Percentiles rank a stretch among this genome's conserved stretches.
Conservation (phyloP, 345 rosid genomes). For the Eucalyptus erythrocorys region DNA sequence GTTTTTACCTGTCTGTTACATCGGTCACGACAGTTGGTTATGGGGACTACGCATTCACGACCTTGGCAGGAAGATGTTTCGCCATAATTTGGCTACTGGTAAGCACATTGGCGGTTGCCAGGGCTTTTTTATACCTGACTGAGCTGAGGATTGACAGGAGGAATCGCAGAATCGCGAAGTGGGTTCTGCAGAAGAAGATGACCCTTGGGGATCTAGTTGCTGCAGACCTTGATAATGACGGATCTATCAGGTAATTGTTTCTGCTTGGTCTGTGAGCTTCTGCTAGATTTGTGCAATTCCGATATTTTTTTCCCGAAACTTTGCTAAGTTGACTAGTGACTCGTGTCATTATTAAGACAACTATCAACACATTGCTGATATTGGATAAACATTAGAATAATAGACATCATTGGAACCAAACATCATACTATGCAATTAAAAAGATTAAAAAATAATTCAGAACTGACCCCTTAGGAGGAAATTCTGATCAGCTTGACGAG, state of each 20-base stretch:
- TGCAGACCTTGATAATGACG: slow-evolving; percentile 61
- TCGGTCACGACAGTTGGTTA: slow-evolving; percentile 67
- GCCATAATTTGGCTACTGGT: slow-evolving; percentile 49
- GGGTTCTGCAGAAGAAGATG: slow-evolving; percentile 58
- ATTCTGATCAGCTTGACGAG: not conserved
- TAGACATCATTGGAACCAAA: not conserved
- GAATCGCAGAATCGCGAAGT: slow-evolving; percentile 37
- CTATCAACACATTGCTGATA: not conserved
- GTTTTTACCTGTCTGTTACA: slow-evolving; percentile 50
- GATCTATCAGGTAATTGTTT: slow-evolving; percentile 49
- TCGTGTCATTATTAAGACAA: not conserved
- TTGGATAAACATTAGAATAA: not conserved
- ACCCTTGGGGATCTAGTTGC: slow-evolving; percentile 60
- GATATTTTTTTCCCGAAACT: not conserved
- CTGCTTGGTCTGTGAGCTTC: not conserved
- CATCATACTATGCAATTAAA: not conserved
- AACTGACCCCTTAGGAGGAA: not conserved
- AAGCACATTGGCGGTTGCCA: slow-evolving; percentile 54
- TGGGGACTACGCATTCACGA: slow-evolving; percentile 44
- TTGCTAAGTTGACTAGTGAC: not conserved
- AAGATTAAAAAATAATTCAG: not conserved
- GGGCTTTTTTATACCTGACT: slow-evolving; percentile 47
- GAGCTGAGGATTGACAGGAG: slow-evolving; percentile 53
- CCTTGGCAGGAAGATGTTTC: slow-evolving; percentile 39
- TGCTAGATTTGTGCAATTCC: not conserved